Conservation (phyloP, 1,284 basidiomycete genomes). For the Ceratobasidium theobromae region DNA sequence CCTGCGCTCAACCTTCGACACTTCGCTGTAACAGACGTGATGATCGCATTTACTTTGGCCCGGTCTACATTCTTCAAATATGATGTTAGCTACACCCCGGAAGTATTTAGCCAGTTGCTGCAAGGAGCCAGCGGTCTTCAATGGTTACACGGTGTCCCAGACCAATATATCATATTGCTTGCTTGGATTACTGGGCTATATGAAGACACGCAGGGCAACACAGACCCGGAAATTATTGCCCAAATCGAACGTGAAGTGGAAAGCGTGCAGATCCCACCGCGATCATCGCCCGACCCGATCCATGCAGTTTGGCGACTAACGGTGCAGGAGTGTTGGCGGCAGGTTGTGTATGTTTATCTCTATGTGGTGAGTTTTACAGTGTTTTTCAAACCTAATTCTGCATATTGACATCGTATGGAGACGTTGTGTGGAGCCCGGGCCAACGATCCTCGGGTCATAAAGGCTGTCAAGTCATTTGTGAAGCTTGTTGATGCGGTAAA, state of each 20-base stretch:
- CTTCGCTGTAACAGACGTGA: slow-evolving; percentile 3
- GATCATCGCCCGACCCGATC: not conserved
- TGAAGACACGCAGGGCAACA: not conserved
- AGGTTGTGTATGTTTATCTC: slow-evolving; percentile 3
- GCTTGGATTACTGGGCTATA: slow-evolving; percentile 6
- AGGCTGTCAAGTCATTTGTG: not conserved
- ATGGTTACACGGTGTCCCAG: slow-evolving; percentile 10
- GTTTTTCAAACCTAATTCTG: not conserved
- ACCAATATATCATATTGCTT: slow-evolving; percentile 1
- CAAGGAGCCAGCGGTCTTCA: not conserved
- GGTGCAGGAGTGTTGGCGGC: slow-evolving; percentile 14
- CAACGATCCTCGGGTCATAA: not conserved
- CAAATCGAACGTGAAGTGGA: not conserved
- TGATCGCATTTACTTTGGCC: not conserved
- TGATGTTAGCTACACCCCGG: not conserved
- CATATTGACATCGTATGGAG: not conserved
- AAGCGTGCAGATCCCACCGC: not conserved
- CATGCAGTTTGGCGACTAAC: not conserved
- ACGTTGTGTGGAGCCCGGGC: not conserved
- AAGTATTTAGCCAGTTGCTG: not conserved
- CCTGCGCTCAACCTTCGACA: slow-evolving; percentile 1
- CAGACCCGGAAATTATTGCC: not conserved
- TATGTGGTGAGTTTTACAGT: not conserved
- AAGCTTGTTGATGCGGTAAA: not conserved
- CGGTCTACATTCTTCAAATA: slow-evolving; percentile 8